phyloP scores from a whole-genome alignment of 2,329 filamentous ascomycete genomes.

The Xylaria polymorpha region DNA sequence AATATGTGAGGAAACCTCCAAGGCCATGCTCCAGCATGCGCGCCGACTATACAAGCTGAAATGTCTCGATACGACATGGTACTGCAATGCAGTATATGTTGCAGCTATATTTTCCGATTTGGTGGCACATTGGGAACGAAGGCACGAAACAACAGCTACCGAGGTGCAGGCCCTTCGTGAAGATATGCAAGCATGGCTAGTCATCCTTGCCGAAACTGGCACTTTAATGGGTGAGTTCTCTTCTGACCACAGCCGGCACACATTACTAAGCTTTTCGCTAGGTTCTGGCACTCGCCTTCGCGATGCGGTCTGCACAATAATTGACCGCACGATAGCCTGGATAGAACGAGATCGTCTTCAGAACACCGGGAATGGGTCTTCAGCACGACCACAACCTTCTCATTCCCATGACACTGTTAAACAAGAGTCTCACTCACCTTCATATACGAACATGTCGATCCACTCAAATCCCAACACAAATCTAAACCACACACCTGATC shows the following conservation, averaged over 20 bases:
- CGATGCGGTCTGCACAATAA: slow-evolving; percentile 60
- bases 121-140: slow-evolving; percentile 75
- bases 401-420: slow-evolving; percentile 49
- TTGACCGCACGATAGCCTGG: slow-evolving; percentile 63
- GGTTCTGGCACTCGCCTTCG: slow-evolving; percentile 59
- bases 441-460: slow-evolving; percentile 44
- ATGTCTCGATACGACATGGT: slow-evolving; percentile 82
- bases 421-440: slow-evolving; percentile 47
- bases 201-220: slow-evolving; percentile 74
- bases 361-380: slow-evolving; percentile 45
- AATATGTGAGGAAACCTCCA: slow-evolving; percentile 74
- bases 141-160: slow-evolving; percentile 66
- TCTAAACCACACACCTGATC: slow-evolving; percentile 42
- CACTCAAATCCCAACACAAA: slow-evolving; percentile 36
- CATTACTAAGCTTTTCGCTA: slow-evolving; percentile 45
- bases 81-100: slow-evolving; percentile 76
- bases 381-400: slow-evolving; percentile 38
- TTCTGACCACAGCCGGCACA: not conserved
- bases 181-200: slow-evolving; percentile 77
- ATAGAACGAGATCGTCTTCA: slow-evolving; percentile 63
- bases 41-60: slow-evolving; percentile 71
- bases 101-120: slow-evolving; percentile 79
- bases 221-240: slow-evolving; percentile 70
- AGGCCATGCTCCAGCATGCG: slow-evolving; percentile 71
- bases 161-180: slow-evolving; percentile 70